Percentiles rank a stretch among this genome's conserved stretches.
phyloP scores from a whole-genome alignment of 2,329 filamentous ascomycete genomes.

The Diaporthe amygdali region DNA sequence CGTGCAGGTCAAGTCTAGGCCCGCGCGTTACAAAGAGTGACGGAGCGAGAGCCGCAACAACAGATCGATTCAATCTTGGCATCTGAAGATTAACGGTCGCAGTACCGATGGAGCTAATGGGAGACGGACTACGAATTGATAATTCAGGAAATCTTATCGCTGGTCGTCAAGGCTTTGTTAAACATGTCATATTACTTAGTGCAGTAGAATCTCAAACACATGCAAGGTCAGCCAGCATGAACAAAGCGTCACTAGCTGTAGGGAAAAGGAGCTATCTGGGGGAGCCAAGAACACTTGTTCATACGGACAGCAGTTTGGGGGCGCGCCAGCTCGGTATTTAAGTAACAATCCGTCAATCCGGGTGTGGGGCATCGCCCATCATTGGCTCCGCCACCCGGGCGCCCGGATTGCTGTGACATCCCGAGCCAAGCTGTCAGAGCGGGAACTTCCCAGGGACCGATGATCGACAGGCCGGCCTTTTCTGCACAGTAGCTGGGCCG shows the following conservation, averaged over 20 bases:
- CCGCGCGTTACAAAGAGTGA: neutral
- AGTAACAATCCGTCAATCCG: slow-evolving; percentile 4
- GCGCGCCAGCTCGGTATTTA: slow-evolving; percentile 1
- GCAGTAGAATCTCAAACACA: neutral
- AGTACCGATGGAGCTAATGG: neutral
- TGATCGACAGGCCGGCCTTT: neutral
- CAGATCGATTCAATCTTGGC: neutral
- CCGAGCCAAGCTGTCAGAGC: slow-evolving; percentile 6
- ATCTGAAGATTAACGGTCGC: neutral
- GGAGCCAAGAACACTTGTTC: neutral
- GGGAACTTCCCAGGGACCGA: slow-evolving; percentile 3
- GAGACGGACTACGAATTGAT: neutral
- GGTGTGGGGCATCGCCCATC: neutral
- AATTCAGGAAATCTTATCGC: neutral
- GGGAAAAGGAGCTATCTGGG: neutral
- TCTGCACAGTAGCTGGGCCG: neutral
- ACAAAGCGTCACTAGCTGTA: neutral
- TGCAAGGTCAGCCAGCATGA: neutral
- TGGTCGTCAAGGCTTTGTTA: neutral
- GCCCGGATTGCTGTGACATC: slow-evolving; percentile 1
- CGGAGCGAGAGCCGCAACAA: too few relatives aligned
- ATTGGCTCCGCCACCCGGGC: slow-evolving; percentile 7
- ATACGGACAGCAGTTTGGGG: neutral
- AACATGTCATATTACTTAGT: neutral
- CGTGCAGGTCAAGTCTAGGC: neutral